phyloP scores from a whole-genome alignment of 495 filamentous ascomycete genomes.

The Neurospora terricola region DNA sequence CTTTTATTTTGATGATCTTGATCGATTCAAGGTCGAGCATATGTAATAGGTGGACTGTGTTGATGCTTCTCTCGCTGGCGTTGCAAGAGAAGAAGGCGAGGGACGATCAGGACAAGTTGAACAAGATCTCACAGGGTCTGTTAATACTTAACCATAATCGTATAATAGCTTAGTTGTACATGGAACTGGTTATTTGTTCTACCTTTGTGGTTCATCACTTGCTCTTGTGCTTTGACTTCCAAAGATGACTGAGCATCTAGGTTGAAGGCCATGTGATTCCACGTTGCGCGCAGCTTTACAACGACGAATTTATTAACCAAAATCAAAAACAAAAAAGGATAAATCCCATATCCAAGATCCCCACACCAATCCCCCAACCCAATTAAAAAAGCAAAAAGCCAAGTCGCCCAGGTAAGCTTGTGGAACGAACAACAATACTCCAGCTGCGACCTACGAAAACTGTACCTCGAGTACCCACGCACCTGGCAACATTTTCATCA shows the following conservation, averaged over 20 bases:
- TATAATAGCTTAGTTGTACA: not conserved
- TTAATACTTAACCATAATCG: not conserved
- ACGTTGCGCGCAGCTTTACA: not conserved
- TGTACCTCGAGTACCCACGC: not conserved
- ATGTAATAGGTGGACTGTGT: not conserved
- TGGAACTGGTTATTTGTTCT: not conserved
- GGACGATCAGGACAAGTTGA: not conserved
- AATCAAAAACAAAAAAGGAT: not conserved
- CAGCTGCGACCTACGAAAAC: not conserved
- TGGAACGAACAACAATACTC: not conserved
- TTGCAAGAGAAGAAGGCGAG: not conserved
- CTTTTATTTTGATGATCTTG: not conserved
- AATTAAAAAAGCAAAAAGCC: not conserved
- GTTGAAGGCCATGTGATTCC: not conserved
- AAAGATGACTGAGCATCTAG: not conserved
- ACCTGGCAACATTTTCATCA: not conserved
- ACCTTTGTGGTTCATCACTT: not conserved
- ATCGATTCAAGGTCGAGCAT: not conserved
- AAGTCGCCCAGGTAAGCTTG: not conserved
- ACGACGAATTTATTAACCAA: not conserved
- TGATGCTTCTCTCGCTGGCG: not conserved
- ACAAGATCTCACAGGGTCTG: not conserved
- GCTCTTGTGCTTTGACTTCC: not conserved
- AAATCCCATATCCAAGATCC: too few species aligned
- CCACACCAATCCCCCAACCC: not conserved